These are phyloP conservation scores for Aspergillus carlsbadensis DNA, from an alignment of 495 filamentous ascomycete genomes.

Conservation along the genomic window DNA sequence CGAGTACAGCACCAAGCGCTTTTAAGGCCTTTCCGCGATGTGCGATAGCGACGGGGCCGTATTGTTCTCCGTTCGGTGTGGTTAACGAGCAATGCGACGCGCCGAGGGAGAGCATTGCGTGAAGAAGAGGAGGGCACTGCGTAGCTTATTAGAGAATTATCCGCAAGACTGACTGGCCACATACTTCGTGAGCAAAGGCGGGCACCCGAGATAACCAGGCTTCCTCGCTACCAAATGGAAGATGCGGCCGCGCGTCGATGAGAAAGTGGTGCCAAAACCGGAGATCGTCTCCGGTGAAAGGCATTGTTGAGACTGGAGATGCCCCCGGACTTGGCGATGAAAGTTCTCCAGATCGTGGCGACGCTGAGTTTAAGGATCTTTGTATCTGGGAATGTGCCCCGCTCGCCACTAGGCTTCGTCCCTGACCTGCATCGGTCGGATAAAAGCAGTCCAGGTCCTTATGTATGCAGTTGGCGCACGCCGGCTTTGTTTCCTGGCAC, in stretches of 20 bases:
- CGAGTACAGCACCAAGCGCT: constrained; percentile 48
- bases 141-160: background rate
- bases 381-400: background rate
- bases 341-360: background rate
- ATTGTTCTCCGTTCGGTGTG: constrained; percentile 23
- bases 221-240: constrained; percentile 56
- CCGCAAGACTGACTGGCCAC: background rate
- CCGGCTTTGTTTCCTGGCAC: constrained; percentile 58
- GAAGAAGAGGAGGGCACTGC: constrained; percentile 45
- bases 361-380: background rate
- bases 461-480: constrained; percentile 59
- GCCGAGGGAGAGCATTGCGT: constrained; percentile 57
- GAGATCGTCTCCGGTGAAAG: constrained; percentile 56
- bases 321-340: background rate
- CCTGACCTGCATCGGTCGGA: constrained; percentile 35
- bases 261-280: constrained; percentile 65
- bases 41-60: constrained; percentile 39
- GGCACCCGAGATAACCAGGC: constrained; percentile 61
- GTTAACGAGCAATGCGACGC: constrained; percentile 51
- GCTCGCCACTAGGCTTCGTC: background rate
- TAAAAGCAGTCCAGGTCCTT: constrained; percentile 58
- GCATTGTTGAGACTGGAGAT: constrained; percentile 17
- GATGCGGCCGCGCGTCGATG: constrained; percentile 54
- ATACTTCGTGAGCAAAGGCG: constrained; percentile 53
- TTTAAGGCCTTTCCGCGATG: constrained; percentile 58